A percentile compares a stretch with the other conserved stretches of the same genome.
Conservation (phyloP, 148 eudicot species). For the Polygonum maritimum region DNA sequence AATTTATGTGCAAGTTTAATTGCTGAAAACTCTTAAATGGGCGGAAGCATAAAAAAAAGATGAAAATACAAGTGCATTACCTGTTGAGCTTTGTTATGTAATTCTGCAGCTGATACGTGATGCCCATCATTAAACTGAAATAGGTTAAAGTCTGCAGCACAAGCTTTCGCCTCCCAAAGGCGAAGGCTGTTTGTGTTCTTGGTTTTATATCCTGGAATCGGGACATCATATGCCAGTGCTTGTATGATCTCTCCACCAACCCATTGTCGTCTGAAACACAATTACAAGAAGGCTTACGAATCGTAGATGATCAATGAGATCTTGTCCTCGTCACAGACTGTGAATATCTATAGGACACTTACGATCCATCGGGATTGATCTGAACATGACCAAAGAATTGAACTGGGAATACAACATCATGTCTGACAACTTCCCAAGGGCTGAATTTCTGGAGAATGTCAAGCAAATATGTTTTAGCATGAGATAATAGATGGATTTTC, state of each 20-base stretch:
- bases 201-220: conserved; percentile 96
- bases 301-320: background rate
- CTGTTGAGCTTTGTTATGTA: conserved; percentile 90
- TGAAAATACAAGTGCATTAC: conserved; percentile 22
- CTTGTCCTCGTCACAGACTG: background rate
- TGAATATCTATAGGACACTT: conserved; percentile 25
- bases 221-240: conserved; percentile 96
- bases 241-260: conserved; percentile 84
- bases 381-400: conserved; percentile 89
- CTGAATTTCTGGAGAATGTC: conserved; percentile 74
- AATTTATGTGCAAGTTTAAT: background rate
- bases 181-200: conserved; percentile 95
- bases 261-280: conserved; percentile 68
- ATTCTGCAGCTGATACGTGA: conserved; percentile 74
- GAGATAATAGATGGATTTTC: background rate
- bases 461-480: background rate
- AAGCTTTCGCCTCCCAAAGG: conserved; percentile 98
- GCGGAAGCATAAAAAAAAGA: background rate
- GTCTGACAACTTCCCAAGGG: conserved; percentile 97
- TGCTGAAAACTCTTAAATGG: background rate
- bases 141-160: conserved; percentile 65
- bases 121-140: conserved; percentile 95
- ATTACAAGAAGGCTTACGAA: background rate
- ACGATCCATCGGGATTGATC: conserved; percentile 72
- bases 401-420: conserved; percentile 80